Conservation (phyloP, 2,329 filamentous ascomycete genomes). For the Calonectria hawksworthii region DNA sequence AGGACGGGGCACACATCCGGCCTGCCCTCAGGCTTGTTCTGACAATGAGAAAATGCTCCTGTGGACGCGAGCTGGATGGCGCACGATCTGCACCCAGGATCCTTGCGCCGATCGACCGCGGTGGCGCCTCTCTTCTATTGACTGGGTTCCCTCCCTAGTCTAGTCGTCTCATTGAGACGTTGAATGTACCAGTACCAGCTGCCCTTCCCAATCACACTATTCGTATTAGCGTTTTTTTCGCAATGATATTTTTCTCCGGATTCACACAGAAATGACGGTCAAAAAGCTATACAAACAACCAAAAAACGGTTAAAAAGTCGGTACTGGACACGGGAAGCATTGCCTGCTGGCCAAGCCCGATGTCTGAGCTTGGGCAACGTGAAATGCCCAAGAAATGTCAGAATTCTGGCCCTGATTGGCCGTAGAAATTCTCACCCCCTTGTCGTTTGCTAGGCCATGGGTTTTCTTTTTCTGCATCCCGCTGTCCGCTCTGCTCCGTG, state of each 20-base stretch:
- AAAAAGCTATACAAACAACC: not conserved
- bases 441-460: slow-evolving; percentile 26
- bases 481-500: not conserved
- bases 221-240: not conserved
- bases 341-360: slow-evolving; percentile 28
- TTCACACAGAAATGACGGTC: not conserved
- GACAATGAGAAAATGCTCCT: slow-evolving; percentile 31
- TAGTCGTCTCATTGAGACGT: slow-evolving; percentile 28
- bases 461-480: slow-evolving; percentile 33
- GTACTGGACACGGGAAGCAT: slow-evolving; percentile 24
- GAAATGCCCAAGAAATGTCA: slow-evolving; percentile 31
- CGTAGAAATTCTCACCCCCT: slow-evolving; percentile 28
- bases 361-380: slow-evolving; percentile 27
- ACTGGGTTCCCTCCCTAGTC: slow-evolving; percentile 18
- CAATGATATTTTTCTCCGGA: not conserved
- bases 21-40: slow-evolving; percentile 32
- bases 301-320: slow-evolving; percentile 16
- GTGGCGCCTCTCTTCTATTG: slow-evolving; percentile 41
- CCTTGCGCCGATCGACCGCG: slow-evolving; percentile 46
- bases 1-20: slow-evolving; percentile 22
- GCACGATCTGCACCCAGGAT: slow-evolving; percentile 43
- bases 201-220: slow-evolving; percentile 10
- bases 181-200: slow-evolving; percentile 16
- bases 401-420: slow-evolving; percentile 39
- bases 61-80: slow-evolving; percentile 38